Base-by-base conservation (phyloP, 1,139 yeast genomes). In the Blastobotrys proliferans region DNA sequence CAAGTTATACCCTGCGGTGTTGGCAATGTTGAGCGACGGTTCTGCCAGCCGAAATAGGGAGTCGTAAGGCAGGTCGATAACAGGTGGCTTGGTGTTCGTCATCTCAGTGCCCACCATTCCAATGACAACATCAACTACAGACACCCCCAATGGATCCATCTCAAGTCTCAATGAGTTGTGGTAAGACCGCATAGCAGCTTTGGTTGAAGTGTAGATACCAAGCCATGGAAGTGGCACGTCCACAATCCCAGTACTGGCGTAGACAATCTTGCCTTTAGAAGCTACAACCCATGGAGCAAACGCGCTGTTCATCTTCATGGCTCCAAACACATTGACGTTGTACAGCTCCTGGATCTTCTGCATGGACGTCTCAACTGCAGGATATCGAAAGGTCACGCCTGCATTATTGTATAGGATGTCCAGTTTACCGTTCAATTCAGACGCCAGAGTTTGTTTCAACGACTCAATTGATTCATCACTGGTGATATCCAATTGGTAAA, bases 101-200 rank as follows among this genome's bases (percentile, higher is more conserved):
- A 81, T 77, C 39, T 73, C 74, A 6, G 90, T 82, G 29, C 69
- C 62, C 21, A 81, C 86, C 29, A 81, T 85, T 31, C 82, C 87
- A 4, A 94, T 83, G 37, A 80, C 66, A 4, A 82, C 76, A 40
- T 82, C 83, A 47, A 84, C 68, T 1, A 85, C 94, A 43, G 76
- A 70, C 16, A 85, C 92, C 17, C 74, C 84, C 56, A 83, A 81
- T 1, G 90, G 86, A 56, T 74, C 76, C 70, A 85, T 58, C 62
- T 85, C 94, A 27, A 81, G 57, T 37, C 81, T 75, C 44, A 84
- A 67, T 2, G 73, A 72, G 39, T 74, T 70, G 1, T 85, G 83
- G 58, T 79, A 85, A 47, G 75, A 79, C 56, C 81, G 85, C 43
- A 85, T 75, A 1, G 94, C 94, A 2, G 92, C 86, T 57, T 85